Conservation (phyloP, 208 protist genomes). For the Lotmaria passim region DNA sequence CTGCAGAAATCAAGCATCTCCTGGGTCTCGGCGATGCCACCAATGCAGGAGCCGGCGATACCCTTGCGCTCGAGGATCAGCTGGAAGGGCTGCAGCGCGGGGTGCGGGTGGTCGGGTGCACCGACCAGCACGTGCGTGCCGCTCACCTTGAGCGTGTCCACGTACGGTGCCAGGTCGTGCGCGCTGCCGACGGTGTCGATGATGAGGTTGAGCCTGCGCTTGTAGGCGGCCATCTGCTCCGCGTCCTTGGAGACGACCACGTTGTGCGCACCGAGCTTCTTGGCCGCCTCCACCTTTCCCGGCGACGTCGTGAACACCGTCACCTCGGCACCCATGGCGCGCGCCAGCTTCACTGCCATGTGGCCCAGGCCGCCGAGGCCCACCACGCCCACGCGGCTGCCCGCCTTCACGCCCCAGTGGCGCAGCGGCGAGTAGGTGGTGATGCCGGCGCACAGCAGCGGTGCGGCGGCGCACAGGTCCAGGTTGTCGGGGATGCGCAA, state of each 20-base stretch:
- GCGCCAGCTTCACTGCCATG: conserved; percentile 87
- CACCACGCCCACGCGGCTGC: conserved; percentile 71
- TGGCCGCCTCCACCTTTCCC: conserved; percentile 60
- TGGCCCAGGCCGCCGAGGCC: conserved; percentile 91
- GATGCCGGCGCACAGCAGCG: conserved; percentile 91
- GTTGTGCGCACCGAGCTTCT: conserved; percentile 71
- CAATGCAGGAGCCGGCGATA: conserved; percentile 64
- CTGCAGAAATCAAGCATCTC: conserved; percentile 88
- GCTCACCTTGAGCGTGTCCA: conserved; percentile 45
- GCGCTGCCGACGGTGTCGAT: conserved; percentile 68
- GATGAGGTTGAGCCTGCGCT: conserved; percentile 61
- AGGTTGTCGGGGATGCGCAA: conserved; percentile 71
- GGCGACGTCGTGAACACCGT: conserved; percentile 80
- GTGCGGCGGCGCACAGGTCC: conserved; percentile 60
- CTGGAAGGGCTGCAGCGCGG: neutral
- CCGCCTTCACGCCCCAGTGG: conserved; percentile 66
- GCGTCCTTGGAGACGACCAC: conserved; percentile 62
- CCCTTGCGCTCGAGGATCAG: conserved; percentile 34
- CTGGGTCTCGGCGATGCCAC: conserved; percentile 73
- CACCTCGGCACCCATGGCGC: conserved; percentile 84
- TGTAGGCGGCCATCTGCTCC: conserved; percentile 51
- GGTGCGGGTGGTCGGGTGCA: conserved; percentile 27
- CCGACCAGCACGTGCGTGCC: conserved; percentile 68
- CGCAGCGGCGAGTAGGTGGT: conserved; percentile 85
- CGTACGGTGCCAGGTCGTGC: conserved; percentile 60